Evolutionary conservation across 1,139 yeast species (phyloP), one percentile per base, ranked within the genome.

Genomic region (Debaryomyces udenii): DNA sequence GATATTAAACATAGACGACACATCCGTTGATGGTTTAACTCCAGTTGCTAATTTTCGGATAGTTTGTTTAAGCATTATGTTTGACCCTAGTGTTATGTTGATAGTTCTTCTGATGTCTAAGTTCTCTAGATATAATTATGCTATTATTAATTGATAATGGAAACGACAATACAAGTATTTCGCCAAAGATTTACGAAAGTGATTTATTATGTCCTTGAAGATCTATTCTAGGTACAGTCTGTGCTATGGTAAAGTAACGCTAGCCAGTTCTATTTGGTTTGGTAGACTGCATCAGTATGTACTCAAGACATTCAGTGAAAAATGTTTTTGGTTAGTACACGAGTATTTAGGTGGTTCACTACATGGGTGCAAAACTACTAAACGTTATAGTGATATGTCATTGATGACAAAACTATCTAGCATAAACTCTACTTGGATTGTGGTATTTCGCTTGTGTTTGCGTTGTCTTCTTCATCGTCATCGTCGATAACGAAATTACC

Each of bases 401-500:
- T n/a, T n/a, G n/a, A 20, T 31, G 17, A 15, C 11, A 30, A 30
- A n/a, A 20, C 34, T 32, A 32, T 23, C 6, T 32, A 29, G 11
- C 16, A 26, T 34, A 26, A 15, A 11, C 1, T 34, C 37, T 34
- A 34, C 26, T 27, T 27, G 3, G 30, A 16, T 6, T 26, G 11
- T 11, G 11, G 11, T n/a, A 10, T 10, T 26, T 26, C 28, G 7
- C 11, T 28, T 20, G 11, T 27, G 16, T 3, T 32, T 17, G 20
- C 22, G 9, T 29, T 30, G 13, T 30, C 40, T 13, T 49, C 55
- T 42, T 76, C 81, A 22, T 74, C 80, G 39, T 76, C 81, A 48
- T 78, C 72, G 27, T 63, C 76, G 42, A 76, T 70, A 26, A 72
- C 61, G 44, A 52, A 65, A 26, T 61, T 59, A 30, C 58, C 64